Conservation (phyloP, 108 stramenopile genomes). For the Schizochytrium sp. region DNA sequence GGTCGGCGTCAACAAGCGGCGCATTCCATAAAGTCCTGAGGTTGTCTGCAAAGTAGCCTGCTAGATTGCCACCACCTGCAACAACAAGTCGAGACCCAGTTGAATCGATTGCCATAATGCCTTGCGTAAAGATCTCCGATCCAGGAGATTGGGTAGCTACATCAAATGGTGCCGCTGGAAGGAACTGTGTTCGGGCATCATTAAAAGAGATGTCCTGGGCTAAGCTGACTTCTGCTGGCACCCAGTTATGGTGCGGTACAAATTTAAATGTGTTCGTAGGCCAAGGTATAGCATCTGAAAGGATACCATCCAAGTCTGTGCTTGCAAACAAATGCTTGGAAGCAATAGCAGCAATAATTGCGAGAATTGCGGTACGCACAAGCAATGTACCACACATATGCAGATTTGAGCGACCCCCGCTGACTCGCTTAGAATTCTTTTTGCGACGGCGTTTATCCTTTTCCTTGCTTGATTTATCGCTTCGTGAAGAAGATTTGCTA, state of each 20-base stretch:
- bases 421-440: no score
- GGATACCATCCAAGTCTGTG: background rate
- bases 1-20: background rate
- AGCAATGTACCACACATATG: background rate
- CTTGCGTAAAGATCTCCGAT: conserved; percentile 1
- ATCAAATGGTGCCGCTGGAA: conserved; percentile 20
- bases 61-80: background rate
- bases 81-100: background rate
- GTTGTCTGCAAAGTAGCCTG: background rate
- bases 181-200: background rate
- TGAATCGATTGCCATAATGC: background rate
- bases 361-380: background rate
- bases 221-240: background rate
- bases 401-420: no score
- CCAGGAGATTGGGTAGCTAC: conserved; percentile 5
- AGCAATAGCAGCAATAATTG: background rate
- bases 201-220: background rate
- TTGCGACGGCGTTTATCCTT: no score
- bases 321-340: background rate
- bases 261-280: background rate
- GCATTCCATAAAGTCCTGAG: background rate
- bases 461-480: no score
- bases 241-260: background rate
- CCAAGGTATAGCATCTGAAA: background rate
- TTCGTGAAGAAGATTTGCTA: no score